Conservation (phyloP, 192 early-diverging fungal species). For the Podila epigama region DNA sequence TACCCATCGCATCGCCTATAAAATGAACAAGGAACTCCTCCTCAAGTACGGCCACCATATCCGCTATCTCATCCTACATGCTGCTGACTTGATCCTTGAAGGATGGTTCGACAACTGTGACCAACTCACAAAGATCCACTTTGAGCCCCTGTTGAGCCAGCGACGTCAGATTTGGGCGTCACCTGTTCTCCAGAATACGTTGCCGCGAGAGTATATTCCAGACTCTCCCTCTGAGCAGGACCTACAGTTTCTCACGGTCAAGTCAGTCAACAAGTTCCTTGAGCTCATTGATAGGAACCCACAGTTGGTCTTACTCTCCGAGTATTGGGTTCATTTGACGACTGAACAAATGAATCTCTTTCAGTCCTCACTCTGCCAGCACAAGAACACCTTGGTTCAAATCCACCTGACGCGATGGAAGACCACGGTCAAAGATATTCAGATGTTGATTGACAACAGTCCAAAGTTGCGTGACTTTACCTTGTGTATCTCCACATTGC, state of each 20-base stretch:
- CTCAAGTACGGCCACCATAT: background rate
- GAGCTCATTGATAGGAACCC: background rate
- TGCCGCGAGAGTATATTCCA: too few relatives aligned
- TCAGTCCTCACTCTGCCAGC: background rate
- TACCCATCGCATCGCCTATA: background rate
- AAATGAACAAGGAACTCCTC: background rate
- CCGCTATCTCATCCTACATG: background rate
- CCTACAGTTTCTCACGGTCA: background rate
- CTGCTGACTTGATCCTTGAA: background rate
- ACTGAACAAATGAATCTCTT: background rate
- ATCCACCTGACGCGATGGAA: background rate
- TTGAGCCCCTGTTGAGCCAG: background rate
- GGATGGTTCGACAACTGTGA: background rate
- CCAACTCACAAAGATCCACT: background rate
- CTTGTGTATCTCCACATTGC: background rate
- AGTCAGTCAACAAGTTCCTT: background rate
- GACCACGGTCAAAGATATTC: background rate
- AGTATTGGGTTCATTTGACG: background rate
- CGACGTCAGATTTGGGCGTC: background rate
- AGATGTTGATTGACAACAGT: background rate
- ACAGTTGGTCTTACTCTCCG: background rate
- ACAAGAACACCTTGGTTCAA: background rate
- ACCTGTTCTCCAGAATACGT: background rate
- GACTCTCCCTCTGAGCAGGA: background rate
- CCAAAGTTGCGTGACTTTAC: background rate